These are phyloP conservation scores for Penicillium cinerascens DNA, from an alignment of 495 filamentous ascomycete species.

Conservation along the genomic window DNA sequence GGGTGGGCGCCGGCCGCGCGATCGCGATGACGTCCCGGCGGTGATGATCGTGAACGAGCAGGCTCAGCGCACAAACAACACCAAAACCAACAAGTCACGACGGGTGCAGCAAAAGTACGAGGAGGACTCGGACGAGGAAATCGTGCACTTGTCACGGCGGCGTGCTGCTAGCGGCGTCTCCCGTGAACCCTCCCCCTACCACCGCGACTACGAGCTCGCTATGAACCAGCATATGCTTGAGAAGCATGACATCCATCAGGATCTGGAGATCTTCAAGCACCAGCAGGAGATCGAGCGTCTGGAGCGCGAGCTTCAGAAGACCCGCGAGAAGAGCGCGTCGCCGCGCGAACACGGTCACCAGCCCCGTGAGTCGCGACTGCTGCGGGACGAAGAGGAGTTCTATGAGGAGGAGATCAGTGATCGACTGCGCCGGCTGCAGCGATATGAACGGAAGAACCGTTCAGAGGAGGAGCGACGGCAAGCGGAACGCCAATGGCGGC, in stretches of 20 bases:
- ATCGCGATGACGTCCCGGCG: slow-evolving; percentile 13
- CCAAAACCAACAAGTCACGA: slow-evolving; percentile 16
- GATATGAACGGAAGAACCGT: slow-evolving; percentile 32
- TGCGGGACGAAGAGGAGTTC: slow-evolving; percentile 34
- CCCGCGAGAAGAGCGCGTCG: slow-evolving; percentile 22
- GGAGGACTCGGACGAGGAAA: slow-evolving; percentile 36
- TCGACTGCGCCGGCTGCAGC: slow-evolving; percentile 30
- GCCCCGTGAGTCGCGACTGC: slow-evolving; percentile 17
- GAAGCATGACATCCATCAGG: slow-evolving; percentile 36
- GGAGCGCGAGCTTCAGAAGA: slow-evolving; percentile 40
- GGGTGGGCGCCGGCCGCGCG: slow-evolving; percentile 33
- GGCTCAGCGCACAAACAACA: slow-evolving; percentile 13
- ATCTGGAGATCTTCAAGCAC: slow-evolving; percentile 38
- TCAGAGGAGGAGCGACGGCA: slow-evolving; percentile 29
- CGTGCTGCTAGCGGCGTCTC: slow-evolving; percentile 18
- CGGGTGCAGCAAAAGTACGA: slow-evolving; percentile 22
- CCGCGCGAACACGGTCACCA: slow-evolving; percentile 1
- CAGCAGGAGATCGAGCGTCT: slow-evolving; percentile 45
- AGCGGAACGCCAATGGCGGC: slow-evolving; percentile 27
- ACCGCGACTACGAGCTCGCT: slow-evolving; percentile 37
- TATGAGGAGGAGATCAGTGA: slow-evolving; percentile 40
- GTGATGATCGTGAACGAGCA: slow-evolving; percentile 29
- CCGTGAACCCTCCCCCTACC: slow-evolving; percentile 18
- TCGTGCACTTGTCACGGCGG: slow-evolving; percentile 17
- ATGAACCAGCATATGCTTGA: slow-evolving; percentile 38